Percentiles rank a stretch among this genome's conserved stretches.
These are phyloP conservation scores for Cladorrhinum sp. DNA, from an alignment of 2,329 filamentous ascomycete genomes.

Conservation along the genomic window DNA sequence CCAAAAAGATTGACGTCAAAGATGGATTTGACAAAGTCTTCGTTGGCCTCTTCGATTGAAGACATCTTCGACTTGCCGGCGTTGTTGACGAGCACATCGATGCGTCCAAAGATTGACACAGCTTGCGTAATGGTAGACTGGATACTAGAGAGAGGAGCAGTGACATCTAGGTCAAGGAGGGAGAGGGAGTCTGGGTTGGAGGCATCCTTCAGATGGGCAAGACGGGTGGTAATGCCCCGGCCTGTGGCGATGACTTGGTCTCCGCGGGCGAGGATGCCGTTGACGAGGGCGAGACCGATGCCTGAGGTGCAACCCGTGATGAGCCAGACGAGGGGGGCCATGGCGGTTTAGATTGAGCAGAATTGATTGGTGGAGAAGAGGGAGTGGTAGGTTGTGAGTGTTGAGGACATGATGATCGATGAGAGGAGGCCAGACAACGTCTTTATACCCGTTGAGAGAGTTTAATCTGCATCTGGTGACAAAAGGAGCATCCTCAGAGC, in stretches of 20 bases:
- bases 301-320: conserved; percentile 26
- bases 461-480: not conserved
- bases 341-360: not conserved
- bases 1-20: conserved; percentile 27
- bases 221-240: conserved; percentile 13
- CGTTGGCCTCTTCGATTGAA: conserved; percentile 18
- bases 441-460: not conserved
- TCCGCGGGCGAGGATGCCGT: conserved; percentile 15
- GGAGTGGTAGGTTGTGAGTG: not conserved
- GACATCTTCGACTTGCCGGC: conserved; percentile 18
- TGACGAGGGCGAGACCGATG: conserved; percentile 18
- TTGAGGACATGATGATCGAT: not conserved
- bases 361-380: too few species aligned
- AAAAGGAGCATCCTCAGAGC: not conserved
- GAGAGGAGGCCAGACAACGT: not conserved
- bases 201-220: not conserved
- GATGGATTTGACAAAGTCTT: conserved; percentile 19
- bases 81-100: conserved; percentile 27
- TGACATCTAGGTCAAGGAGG: conserved; percentile 21
- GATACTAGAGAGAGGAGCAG: conserved; percentile 12
- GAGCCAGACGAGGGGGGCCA: conserved; percentile 23
- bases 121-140: conserved; percentile 12
- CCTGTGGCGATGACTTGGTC: conserved; percentile 25
- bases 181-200: not conserved
- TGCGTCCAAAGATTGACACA: conserved; percentile 18